These are phyloP conservation scores for Clathrus columnatus DNA, from an alignment of 768 basidiomycete genomes.

Conservation along the genomic window DNA sequence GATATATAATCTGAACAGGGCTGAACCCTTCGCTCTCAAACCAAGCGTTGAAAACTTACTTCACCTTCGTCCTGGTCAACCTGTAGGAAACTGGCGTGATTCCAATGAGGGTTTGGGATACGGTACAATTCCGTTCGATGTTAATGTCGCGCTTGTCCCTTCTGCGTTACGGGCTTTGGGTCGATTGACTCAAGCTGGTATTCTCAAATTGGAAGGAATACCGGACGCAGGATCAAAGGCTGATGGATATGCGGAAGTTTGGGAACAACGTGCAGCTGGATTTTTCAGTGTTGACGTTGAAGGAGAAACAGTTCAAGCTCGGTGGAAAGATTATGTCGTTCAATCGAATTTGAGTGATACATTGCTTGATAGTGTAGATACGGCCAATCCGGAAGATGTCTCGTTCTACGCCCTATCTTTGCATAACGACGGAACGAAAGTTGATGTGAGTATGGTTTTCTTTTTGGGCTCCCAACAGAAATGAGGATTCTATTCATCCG, in stretches of 20 bases:
- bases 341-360: slow-evolving; percentile 25
- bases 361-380: slow-evolving; percentile 17
- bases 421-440: slow-evolving; percentile 28
- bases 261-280: slow-evolving; percentile 28
- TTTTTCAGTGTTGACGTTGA: slow-evolving; percentile 31
- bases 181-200: slow-evolving; percentile 21
- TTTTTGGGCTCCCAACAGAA: background rate
- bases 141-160: slow-evolving; percentile 35
- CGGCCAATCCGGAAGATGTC: slow-evolving; percentile 15
- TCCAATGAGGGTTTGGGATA: slow-evolving; percentile 34
- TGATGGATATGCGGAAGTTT: slow-evolving; percentile 23
- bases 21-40: slow-evolving; percentile 28
- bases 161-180: slow-evolving; percentile 31
- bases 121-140: slow-evolving; percentile 37
- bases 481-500: background rate
- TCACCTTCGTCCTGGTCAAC: slow-evolving; percentile 29
- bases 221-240: slow-evolving; percentile 14
- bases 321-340: slow-evolving; percentile 29
- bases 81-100: slow-evolving; percentile 40
- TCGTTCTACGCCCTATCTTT: slow-evolving; percentile 35
- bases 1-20: slow-evolving; percentile 29
- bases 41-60: slow-evolving; percentile 26
- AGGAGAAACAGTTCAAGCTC: slow-evolving; percentile 20
- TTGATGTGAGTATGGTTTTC: slow-evolving; percentile 25
- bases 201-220: slow-evolving; percentile 16